phyloP scores from a whole-genome alignment of 495 filamentous ascomycete species.

The Physcia stellaris region DNA sequence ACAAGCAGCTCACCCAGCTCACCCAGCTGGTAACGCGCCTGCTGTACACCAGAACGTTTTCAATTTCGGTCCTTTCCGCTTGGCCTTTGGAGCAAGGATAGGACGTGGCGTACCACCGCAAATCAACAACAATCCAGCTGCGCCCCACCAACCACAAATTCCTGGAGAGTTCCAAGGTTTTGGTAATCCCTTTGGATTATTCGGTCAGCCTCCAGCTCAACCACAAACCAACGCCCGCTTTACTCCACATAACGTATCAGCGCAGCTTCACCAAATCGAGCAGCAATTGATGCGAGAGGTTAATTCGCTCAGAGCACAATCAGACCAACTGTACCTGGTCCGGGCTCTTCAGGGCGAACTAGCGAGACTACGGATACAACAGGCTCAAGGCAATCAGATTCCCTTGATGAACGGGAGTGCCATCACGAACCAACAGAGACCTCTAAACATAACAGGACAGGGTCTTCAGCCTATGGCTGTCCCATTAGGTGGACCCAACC shows the following conservation, averaged over 20 bases:
- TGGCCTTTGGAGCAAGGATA: slow-evolving; percentile 44
- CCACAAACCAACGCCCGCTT: slow-evolving; percentile 7
- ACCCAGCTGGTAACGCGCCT: slow-evolving; percentile 1
- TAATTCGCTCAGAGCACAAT: slow-evolving; percentile 33
- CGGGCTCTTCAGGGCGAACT: slow-evolving; percentile 50
- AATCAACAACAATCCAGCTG: slow-evolving; percentile 26
- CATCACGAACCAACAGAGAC: too few relatives aligned
- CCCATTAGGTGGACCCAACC: too few relatives aligned
- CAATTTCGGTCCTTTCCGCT: slow-evolving; percentile 42
- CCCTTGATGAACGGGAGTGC: too few relatives aligned
- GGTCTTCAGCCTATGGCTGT: too few relatives aligned
- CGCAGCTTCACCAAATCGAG: slow-evolving; percentile 48
- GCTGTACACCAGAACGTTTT: slow-evolving; percentile 28
- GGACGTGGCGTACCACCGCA: slow-evolving; percentile 39
- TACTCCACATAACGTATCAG: slow-evolving; percentile 25
- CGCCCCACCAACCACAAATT: slow-evolving; percentile 24
- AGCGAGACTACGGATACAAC: slow-evolving; percentile 39
- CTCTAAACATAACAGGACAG: too few relatives aligned
- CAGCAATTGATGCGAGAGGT: slow-evolving; percentile 55
- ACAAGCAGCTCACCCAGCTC: slow-evolving; percentile 6
- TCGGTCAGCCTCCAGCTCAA: slow-evolving; percentile 21
- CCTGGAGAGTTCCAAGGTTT: not conserved
- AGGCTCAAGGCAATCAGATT: too few relatives aligned
- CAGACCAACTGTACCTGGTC: slow-evolving; percentile 42
- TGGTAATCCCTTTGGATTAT: slow-evolving; percentile 26